These are phyloP conservation scores for Pisolithus albus DNA, from an alignment of 768 basidiomycete species.

Conservation along the genomic window DNA sequence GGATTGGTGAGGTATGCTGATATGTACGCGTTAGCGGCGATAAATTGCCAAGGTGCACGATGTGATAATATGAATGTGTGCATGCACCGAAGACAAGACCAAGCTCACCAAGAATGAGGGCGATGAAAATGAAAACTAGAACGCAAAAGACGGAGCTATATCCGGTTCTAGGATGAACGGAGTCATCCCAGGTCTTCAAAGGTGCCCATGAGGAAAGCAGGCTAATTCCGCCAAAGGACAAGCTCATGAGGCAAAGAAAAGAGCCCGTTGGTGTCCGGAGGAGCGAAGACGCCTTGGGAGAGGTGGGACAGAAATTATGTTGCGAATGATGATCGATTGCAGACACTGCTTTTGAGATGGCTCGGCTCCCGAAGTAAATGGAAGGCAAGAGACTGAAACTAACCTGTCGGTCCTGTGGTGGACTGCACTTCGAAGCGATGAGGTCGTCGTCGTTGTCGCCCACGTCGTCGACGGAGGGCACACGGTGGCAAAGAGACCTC, in stretches of 20 bases:
- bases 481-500: background rate
- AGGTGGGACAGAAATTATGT: slow-evolving; percentile 24
- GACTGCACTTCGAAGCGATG: no score
- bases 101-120: slow-evolving; percentile 64
- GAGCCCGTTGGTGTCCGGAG: slow-evolving; percentile 36
- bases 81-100: background rate
- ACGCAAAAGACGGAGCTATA: slow-evolving; percentile 65
- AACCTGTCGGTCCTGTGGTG: background rate
- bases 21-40: background rate
- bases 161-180: slow-evolving; percentile 52
- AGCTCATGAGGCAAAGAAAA: slow-evolving; percentile 54
- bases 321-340: slow-evolving; percentile 21
- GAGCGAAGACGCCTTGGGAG: slow-evolving; percentile 29
- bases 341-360: slow-evolving; percentile 37
- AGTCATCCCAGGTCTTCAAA: slow-evolving; percentile 42
- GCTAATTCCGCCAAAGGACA: slow-evolving; percentile 57
- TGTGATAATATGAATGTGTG: background rate
- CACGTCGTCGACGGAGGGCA: slow-evolving; percentile 13
- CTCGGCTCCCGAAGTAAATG: slow-evolving; percentile 4
- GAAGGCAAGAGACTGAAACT: background rate
- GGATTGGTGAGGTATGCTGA: slow-evolving; percentile 95
- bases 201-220: slow-evolving; percentile 54
- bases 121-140: slow-evolving; percentile 59
- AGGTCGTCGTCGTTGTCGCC: slow-evolving; percentile 8
- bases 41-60: slow-evolving; percentile 4